Evolutionary conservation across 805 yeast species (phyloP), one percentile per base, ranked within the genome.

Genomic region (Yarrowia osloensis): DNA sequence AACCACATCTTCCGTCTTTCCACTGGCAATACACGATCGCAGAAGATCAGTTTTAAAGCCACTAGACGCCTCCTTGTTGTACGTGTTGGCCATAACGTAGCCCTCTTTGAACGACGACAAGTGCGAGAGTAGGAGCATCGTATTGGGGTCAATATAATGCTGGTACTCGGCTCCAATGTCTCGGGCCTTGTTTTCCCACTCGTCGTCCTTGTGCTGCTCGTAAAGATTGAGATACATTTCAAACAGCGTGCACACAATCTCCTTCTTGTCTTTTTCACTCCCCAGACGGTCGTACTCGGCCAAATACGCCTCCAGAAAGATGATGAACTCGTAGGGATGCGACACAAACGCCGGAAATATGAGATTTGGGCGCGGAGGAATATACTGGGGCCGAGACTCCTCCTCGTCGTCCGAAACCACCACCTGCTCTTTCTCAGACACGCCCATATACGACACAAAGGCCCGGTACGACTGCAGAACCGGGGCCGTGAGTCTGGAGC

Each of bases 241-340:
- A 73, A 87, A 89, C 42, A 94, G 79, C 0, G 98, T 91, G 2
- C 90, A 85, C 67, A 90, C 79, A 50, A 94, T 81, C 55, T 88
- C 96, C 63, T 83, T 84, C 71, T 87, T 85, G 72, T 94, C 97
- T 69, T 84, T 85, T 4, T 76, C 76, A 63, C 84, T 81, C 65
- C 89, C 95, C 73, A 87, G 90, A 67, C 82, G 83, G 67, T 88
- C 92, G 73, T 90, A 90, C 13, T 89, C 82, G 71, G 88, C 90
- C 17, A 92, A 77, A 72, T 97, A 91, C 0, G 98, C 98, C 75
- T 95, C 99, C 67, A 95, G 77, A 70, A 95, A 95, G 8, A 90
- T 89, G 28, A 93, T 95, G 81, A 95, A 94, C 73, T 93, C 95
- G 73, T 87, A 85, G 0, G 95, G 92, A 74, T 89, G 91, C 70